Percentiles rank a stretch among this genome's conserved stretches.
Conservation (phyloP, 441 rosid species). For the Eruca vesicaria region DNA sequence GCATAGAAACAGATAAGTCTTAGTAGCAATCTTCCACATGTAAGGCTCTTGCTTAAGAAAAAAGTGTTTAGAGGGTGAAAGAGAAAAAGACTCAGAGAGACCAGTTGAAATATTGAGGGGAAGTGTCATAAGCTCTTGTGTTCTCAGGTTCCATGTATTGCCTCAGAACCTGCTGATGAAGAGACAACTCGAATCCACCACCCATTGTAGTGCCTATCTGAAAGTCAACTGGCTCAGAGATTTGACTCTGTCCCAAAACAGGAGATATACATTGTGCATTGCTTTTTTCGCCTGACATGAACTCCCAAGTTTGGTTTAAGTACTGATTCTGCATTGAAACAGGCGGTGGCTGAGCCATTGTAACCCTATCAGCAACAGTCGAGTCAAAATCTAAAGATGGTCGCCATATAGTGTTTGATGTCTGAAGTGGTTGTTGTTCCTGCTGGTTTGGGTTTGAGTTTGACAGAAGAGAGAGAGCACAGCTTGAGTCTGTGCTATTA, state of each 20-base stretch:
- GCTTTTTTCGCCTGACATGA: slow-evolving; percentile 18
- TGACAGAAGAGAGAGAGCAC: slow-evolving; percentile 99
- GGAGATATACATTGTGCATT: slow-evolving; percentile 31
- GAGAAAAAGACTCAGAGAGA: slow-evolving; percentile 43
- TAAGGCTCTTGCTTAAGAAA: background rate
- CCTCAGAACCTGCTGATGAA: slow-evolving; percentile 49
- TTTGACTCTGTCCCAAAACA: slow-evolving; percentile 50
- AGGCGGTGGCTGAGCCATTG: slow-evolving; percentile 57
- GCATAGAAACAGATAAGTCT: background rate
- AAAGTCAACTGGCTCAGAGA: slow-evolving; percentile 45
- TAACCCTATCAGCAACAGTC: slow-evolving; percentile 37
- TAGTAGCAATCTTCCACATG: background rate
- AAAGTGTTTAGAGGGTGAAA: background rate
- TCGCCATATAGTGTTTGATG: slow-evolving; percentile 35
- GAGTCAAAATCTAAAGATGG: slow-evolving; percentile 41
- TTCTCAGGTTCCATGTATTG: slow-evolving; percentile 60
- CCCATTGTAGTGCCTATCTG: slow-evolving; percentile 39
- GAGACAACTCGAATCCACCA: slow-evolving; percentile 45
- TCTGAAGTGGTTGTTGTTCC: slow-evolving; percentile 18
- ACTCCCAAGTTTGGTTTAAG: slow-evolving; percentile 31
- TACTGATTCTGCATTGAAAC: slow-evolving; percentile 26
- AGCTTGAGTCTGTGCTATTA: slow-evolving; percentile 61
- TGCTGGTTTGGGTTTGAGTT: slow-evolving; percentile 42
- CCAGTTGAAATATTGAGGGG: slow-evolving; percentile 60
- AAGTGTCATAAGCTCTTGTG: slow-evolving; percentile 54